A percentile compares a stretch with the other conserved stretches of the same genome.
Evolutionary conservation across 306 rosid species (phyloP).

Genomic region (Malus sylvestris): DNA sequence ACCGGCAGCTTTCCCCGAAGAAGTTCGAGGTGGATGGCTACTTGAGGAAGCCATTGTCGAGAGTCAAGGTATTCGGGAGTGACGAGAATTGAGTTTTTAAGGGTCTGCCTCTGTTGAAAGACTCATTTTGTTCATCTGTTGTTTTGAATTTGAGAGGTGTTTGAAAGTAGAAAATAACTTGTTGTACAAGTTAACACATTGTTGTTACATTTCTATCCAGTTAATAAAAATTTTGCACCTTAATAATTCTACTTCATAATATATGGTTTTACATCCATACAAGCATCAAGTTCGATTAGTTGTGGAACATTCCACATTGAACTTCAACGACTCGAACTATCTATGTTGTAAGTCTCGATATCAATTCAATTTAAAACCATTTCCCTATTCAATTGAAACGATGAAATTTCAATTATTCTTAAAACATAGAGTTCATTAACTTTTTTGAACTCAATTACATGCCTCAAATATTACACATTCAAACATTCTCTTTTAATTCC

Average conservation of each 20-base stretch:
- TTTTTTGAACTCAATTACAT: too few species aligned
- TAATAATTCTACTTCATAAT: not conserved
- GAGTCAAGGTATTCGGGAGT: conserved; percentile 66
- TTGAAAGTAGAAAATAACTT: not conserved
- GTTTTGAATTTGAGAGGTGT: not conserved
- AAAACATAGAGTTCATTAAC: too few species aligned
- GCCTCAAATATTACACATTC: too few species aligned
- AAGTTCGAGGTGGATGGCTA: conserved; percentile 88
- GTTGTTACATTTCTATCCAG: not conserved
- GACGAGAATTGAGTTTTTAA: conserved; percentile 50
- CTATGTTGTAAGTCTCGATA: too few species aligned
- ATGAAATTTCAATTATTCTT: too few species aligned
- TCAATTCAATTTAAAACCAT: too few species aligned
- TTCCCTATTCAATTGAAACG: too few species aligned
- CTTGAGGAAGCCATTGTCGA: conserved; percentile 66
- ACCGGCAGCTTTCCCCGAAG: conserved; percentile 68
- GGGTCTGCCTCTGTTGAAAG: too few species aligned
- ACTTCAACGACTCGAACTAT: too few species aligned
- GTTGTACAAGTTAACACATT: not conserved
- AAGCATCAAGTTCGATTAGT: not conserved
- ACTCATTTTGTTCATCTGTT: not conserved
- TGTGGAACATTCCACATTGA: too few species aligned
- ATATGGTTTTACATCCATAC: not conserved
- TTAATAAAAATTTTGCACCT: not conserved
- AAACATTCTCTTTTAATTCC: too few species aligned